Base-by-base conservation (phyloP, 2,329 filamentous ascomycete genomes). In the Ampelomyces quisqualis region DNA sequence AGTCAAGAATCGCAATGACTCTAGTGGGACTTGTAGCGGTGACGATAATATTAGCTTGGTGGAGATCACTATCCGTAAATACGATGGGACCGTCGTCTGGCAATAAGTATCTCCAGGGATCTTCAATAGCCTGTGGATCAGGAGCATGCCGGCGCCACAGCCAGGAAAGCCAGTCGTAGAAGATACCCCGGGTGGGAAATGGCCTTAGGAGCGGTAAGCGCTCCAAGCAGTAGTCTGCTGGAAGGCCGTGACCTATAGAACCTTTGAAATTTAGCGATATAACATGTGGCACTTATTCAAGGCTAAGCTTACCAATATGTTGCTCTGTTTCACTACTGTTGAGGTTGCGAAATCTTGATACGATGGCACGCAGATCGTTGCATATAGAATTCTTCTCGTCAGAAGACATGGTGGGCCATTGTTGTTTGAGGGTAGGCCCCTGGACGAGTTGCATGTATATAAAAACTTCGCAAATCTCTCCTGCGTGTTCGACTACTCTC, bases 11-110 rank as follows among this genome's bases (percentile, higher is more conserved):
- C 2, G 34, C 27, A 43, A 54, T 7, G 5, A 57, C 26, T 13
- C 21, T 9, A 35, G 24, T 14, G 31, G 51, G 50, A 19, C 42
- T 45, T 4, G 42, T 47, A 22, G 35, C 19, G 7, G 62, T 57
- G 9, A 69, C 34, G 15, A 70, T 51, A 29, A 69, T 68, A 42
- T 68, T 69, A 21, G 45, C 53, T 43, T 44, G 59, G 43, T 62
- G 57, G 17, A 70, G 53, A 53, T 69, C 65, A 35, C 38, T 54
- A 49, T 69, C 63, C n/a, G 63, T 68, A 32, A 69, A 62, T 21
- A 55, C 57, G 24, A 68, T 60, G 14, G 43, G 26, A 7, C 36
- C 49, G 38, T 62, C 45, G 41, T 68, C 65, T 26, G 48, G 52
- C 15, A 66, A 35, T 43, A 43, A 34, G n/a, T 41, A 20, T 26